Base-by-base conservation (phyloP, 306 rosid genomes). In the Begonia masoniana region DNA sequence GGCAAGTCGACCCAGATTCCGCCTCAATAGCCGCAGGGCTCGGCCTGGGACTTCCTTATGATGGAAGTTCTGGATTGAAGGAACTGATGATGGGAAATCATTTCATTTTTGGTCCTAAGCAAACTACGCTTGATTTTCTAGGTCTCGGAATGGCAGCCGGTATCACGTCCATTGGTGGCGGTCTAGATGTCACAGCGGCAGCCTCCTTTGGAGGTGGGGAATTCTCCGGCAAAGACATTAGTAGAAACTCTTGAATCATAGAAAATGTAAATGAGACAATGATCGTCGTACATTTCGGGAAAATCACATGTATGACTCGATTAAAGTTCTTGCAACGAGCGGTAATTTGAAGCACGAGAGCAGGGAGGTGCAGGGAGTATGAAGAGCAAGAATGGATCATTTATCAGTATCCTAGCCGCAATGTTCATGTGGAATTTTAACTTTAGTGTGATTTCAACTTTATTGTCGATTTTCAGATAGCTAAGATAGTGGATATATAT, bases 141-240 rank as follows among this genome's bases (percentile, higher is more conserved):
- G 95, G 97, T 55, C 62, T 88, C 66, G 97, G 97, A 47, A 85
- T 88, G 95, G 94, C 89, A 10, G 81, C 88, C 1, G 87, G 89
- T 15, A 80, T 88, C 46, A 81, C 96, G 12, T 78, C 94, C 2
- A 79, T 84, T 2, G 80, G 95, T 0, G 58, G 94, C 2, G 77
- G 89, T 62, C 71, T 84, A 6, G 97, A 88, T 60, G 81, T 31
- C 39, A 21, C 24, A 21, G 39, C 39, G 1, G 39, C 39, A 5
- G 7, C 39, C 7, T 7, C 39, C 9, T 31, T 31, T 36, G 88
- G 86, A 13, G 71, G 63, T 6, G 94, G 72, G 41, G 95, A 82
- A n/a, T 78, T 68, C 57, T 60, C 79, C 7, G 74, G 76, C n/a
- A 72, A 79, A 48, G 97, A 84, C 60, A 73, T 82, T 50, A 80